Percentiles rank a stretch among this genome's conserved stretches.
Conservation (phyloP, 208 protist genomes). For the Wallacemonas sp. region DNA sequence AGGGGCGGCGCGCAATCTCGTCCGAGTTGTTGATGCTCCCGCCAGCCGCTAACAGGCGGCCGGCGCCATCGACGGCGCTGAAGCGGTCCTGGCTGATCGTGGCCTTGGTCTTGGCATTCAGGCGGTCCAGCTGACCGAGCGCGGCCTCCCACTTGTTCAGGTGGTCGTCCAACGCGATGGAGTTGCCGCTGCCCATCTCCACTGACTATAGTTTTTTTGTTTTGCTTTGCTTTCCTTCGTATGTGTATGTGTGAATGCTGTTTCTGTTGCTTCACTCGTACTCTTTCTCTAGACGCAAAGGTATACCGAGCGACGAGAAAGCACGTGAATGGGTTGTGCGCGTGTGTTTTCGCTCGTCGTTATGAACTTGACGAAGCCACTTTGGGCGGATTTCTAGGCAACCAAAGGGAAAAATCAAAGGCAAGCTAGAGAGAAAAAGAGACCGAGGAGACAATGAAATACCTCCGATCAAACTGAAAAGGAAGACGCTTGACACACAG, state of each 20-base stretch:
- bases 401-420: too few species aligned
- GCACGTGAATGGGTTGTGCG: too few species aligned
- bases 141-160: conserved; percentile 75
- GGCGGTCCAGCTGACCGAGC: conserved; percentile 59
- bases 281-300: background rate
- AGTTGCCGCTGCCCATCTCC: conserved; percentile 62
- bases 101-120: conserved; percentile 54
- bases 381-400: too few species aligned
- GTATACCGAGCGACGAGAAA: too few species aligned
- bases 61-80: conserved; percentile 29
- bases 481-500: background rate
- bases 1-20: conserved; percentile 32
- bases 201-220: conserved; percentile 15
- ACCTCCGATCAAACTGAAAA: too few species aligned
- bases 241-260: background rate
- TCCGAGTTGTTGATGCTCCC: conserved; percentile 9
- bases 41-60: background rate
- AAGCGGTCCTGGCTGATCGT: conserved; percentile 68
- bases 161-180: conserved; percentile 59
- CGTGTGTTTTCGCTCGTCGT: too few species aligned
- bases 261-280: background rate
- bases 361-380: too few species aligned
- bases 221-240: background rate
- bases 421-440: too few species aligned
- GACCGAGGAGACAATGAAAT: too few species aligned